These are phyloP conservation scores for Penicillium fimorum DNA, from an alignment of 495 filamentous ascomycete genomes.

Conservation along the genomic window DNA sequence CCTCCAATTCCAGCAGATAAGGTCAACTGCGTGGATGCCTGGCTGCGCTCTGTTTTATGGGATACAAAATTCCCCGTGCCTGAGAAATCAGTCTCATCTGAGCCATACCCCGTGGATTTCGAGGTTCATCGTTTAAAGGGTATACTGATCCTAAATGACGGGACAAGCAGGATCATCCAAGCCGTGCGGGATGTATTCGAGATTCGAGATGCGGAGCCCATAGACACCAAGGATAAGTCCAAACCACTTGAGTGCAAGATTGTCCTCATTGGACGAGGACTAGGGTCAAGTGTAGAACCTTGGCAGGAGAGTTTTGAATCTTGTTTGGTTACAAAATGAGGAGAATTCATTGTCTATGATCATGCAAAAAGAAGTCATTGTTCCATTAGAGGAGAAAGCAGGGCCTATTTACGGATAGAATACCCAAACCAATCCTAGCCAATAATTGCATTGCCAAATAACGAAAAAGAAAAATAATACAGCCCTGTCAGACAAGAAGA, in stretches of 20 bases:
- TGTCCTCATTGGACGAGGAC: constrained; percentile 72
- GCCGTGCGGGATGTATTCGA: constrained; percentile 94
- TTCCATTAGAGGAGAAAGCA: neutral
- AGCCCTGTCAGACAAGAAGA: constrained; percentile 29
- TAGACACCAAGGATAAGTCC: constrained; percentile 22
- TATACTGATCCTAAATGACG: constrained; percentile 59
- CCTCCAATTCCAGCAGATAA: constrained; percentile 53
- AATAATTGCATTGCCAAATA: constrained; percentile 22
- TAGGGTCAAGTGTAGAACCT: constrained; percentile 38
- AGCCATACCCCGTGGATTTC: constrained; percentile 37
- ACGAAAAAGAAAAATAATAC: constrained; percentile 34
- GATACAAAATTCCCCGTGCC: constrained; percentile 60
- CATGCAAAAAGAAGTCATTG: neutral
- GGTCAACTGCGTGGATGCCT: constrained; percentile 66
- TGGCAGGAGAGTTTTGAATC: constrained; percentile 39
- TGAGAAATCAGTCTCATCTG: constrained; percentile 1
- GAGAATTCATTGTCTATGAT: constrained; percentile 3
- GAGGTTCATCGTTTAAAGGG: constrained; percentile 90
- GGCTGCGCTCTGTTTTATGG: constrained; percentile 85
- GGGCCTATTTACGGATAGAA: constrained; percentile 2
- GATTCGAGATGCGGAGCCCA: constrained; percentile 63
- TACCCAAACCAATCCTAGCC: constrained; percentile 3
- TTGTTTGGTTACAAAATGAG: constrained; percentile 21
- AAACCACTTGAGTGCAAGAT: constrained; percentile 60
- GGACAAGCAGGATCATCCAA: constrained; percentile 73